Base-by-base conservation (phyloP, 179 eudicot species). In the Spinacia oleracea region DNA sequence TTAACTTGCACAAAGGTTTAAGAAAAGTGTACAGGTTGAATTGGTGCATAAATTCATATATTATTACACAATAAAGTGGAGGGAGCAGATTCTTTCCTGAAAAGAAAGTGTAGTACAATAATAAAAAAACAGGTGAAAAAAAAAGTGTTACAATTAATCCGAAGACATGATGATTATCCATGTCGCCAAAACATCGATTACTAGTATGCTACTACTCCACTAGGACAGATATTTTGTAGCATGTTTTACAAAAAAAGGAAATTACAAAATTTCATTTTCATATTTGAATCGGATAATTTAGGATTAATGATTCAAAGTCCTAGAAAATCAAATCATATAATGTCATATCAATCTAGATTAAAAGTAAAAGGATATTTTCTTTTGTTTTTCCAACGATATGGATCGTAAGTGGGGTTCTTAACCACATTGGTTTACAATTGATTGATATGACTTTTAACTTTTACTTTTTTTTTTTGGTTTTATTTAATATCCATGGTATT, bases 331-430 rank as follows among this genome's bases (percentile, higher is more conserved):
- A 42, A n/a, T 69, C 38, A 59, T 42, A 50, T 77, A 29, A 64
- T 72, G 59, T 25, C 55, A 64, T 64, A 29, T 73, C 73, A 81
- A 72, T 76, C 58, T 77, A 38, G 65, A 40, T 70, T 12, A 51
- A 81, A 38, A 6, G 68, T 69, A 43, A 66, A 59, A 64, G 62
- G 31, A 62, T 64, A 7, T 48, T 50, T 27, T 77, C 21, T 46
- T 50, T 32, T 42, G 72, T 64, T 65, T 55, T 66, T 50, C 40
- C 58, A 64, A 76, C 20, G 74, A 67, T 16, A 35, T 29, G 35
- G 25, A 55, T n/a, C n/a, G n/a, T n/a, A n/a, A 27, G 74, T 77
- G 80, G 79, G 78, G 45, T 53, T 66, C 14, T 29, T 71, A 50
- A 63, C 70, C 55, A 58, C 73, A 53, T 63, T 63, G 51, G 45